Evolutionary conservation across 73 alveolate species (phyloP).

Genomic region (Uronychia binucleata): DNA sequence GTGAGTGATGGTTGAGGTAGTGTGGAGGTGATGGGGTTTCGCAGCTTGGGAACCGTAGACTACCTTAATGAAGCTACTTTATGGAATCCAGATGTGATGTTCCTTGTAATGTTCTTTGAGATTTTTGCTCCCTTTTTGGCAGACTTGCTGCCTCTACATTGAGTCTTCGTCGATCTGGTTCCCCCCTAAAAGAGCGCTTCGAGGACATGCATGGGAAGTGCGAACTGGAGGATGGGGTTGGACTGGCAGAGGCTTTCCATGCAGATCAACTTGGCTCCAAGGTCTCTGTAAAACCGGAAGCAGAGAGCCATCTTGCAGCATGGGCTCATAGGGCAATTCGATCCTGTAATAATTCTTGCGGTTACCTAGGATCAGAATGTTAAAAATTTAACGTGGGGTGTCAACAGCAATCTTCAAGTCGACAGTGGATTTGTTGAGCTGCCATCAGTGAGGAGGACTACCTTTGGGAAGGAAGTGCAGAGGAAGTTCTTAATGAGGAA

Average conservation of each 20-base stretch:
- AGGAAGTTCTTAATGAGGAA: background rate
- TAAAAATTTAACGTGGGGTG: no score
- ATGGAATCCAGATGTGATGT: background rate
- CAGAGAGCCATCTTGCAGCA: conserved; percentile 56
- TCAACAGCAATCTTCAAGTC: no score
- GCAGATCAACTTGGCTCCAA: conserved; percentile 58
- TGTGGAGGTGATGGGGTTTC: background rate
- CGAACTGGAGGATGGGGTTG: conserved; percentile 43
- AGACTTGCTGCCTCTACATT: no score
- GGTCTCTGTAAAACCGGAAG: conserved; percentile 31
- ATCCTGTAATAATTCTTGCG: no score
- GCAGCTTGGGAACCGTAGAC: background rate
- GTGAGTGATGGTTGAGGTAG: no score
- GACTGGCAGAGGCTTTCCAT: conserved; percentile 61
- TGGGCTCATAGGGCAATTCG: no score
- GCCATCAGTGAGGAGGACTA: background rate
- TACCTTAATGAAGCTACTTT: background rate
- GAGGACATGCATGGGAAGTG: background rate
- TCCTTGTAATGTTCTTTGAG: background rate
- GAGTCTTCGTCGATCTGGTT: no score
- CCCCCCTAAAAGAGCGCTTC: conserved; percentile 2
- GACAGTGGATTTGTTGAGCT: no score
- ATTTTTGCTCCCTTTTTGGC: no score
- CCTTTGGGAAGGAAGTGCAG: background rate
- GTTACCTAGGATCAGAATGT: no score